Evolutionary conservation across 768 basidiomycete species (phyloP), one percentile per base, ranked within the genome.

Genomic region (Inosperma sp.): DNA sequence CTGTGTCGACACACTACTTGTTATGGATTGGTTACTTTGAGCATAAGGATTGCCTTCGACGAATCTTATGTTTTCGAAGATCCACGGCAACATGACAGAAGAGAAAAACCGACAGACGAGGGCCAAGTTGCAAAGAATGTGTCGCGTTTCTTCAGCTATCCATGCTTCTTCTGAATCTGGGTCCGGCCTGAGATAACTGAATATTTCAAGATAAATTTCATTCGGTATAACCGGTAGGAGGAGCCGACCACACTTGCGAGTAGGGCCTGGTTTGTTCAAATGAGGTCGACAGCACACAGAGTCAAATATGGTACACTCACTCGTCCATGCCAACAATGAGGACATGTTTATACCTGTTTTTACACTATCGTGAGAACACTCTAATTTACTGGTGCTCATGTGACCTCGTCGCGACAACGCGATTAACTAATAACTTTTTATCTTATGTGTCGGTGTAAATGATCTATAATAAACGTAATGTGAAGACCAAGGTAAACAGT

Each of bases 131-230:
- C 59, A 59, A 3, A 72, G 49, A 7, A 53, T 41, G 13, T 36
- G 54, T 14, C 53, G 51, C 13, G 39, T 40, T 29, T 45, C 59
- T 26, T 54, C 52, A n/a, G 69, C 58, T 3, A 44, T 40, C 6
- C 41, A 40, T 33, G n/a, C n/a, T n/a, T 54, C 49, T 27, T 49
- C 53, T 1, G 56, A 44, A 14, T 57, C 48, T n/a, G n/a, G n/a
- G 0, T 58, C 42, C 17, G 65, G 62, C 27, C 53, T 55, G 4
- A 76, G 34, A 27, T 61, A 59, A n/a, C 63, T 64, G 36, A 75
- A 67, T n/a, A 78, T 74, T 44, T 65, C 57, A 4, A 70, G 52
- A 45, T 76, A 77, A 16, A 78, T 63, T 52, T 79, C 77, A 52
- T 67, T 69, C 2, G 76, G 76, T 48, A 79, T 66, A 5, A 65